These are phyloP conservation scores for Orbilia javanica DNA, from an alignment of 2,329 filamentous ascomycete genomes.

Conservation along the genomic window DNA sequence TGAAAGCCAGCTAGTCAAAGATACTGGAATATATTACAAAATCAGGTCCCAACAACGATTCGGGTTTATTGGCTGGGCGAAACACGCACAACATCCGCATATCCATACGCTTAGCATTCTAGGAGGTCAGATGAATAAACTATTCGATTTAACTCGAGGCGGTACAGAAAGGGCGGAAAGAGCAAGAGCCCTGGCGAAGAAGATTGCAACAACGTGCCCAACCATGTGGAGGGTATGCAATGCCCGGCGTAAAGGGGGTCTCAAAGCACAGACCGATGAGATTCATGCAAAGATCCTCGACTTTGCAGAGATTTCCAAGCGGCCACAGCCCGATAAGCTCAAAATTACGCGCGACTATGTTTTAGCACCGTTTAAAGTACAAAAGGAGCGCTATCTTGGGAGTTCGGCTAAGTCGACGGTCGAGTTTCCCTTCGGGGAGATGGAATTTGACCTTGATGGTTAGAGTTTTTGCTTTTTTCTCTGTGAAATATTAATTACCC, in stretches of 20 bases:
- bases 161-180: conserved; percentile 20
- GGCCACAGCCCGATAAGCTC: background rate
- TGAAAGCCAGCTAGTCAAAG: conserved; percentile 39
- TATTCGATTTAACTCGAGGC: background rate
- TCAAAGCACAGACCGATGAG: conserved; percentile 3
- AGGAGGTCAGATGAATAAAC: conserved; percentile 30
- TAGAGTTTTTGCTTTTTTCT: background rate
- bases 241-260: background rate
- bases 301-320: conserved; percentile 11
- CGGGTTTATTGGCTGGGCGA: conserved; percentile 42
- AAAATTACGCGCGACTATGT: conserved; percentile 27
- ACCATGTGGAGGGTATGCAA: conserved; percentile 35
- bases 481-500: conserved; percentile 20
- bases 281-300: conserved; percentile 30
- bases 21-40: conserved; percentile 14
- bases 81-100: conserved; percentile 50
- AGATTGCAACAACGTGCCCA: background rate
- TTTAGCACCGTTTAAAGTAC: conserved; percentile 14
- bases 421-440: conserved; percentile 13
- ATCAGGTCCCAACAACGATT: conserved; percentile 36
- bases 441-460: conserved; percentile 10
- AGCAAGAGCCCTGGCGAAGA: conserved; percentile 17
- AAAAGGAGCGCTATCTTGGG: background rate
- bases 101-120: conserved; percentile 27
- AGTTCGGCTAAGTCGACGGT: background rate